Base-by-base conservation (phyloP, 495 filamentous ascomycete species). In the Lophiotrema nucula region DNA sequence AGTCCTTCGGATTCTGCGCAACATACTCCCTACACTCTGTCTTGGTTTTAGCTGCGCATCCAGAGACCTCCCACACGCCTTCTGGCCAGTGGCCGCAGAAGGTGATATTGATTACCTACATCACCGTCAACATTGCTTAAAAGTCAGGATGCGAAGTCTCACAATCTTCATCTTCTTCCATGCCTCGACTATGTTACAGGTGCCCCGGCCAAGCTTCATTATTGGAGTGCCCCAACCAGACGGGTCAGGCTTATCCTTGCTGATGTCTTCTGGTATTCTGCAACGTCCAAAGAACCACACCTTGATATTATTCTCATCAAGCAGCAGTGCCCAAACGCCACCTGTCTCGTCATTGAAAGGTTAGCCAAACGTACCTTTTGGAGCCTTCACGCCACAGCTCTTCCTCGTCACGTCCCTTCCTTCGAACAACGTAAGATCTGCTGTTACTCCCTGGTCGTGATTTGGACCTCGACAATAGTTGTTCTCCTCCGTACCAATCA, bases 21-120 rank as follows among this genome's bases (percentile, higher is more conserved):
- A 70, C 69, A 47, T 50, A 71, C 16, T 65, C 49, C 18, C 62
- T 58, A 53, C 69, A 71, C 13, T 33, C 18, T 39, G 44, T 58
- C 6, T 52, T 37, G 37, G 58, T 46, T 15, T 50, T 16, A 1
- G 19, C 43, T 4, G 48, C 33, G n/a, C 26, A 47, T n/a, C n/a
- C n/a, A n/a, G n/a, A n/a, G n/a, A n/a, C n/a, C n/a, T n/a, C n/a
- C 35, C 10, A 16, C 19, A 81, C 79, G 47, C 79, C 73, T 28
- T 89, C 92, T 16, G 90, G 89, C 87, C 88, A 96, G 57, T 27
- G 83, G 35, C 92, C 92, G 70, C 92, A 96, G 72, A 96, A 90
- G 0, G 84, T 86, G 0, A 84, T 88, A 72, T 97, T 82, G 67
- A 95, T 82, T 48, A 93, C 76, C 47, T 95, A 85, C n/a, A 1